Evolutionary conservation across 129 eudicot genomes (phyloP).

Genomic region (Tagetes erecta): DNA sequence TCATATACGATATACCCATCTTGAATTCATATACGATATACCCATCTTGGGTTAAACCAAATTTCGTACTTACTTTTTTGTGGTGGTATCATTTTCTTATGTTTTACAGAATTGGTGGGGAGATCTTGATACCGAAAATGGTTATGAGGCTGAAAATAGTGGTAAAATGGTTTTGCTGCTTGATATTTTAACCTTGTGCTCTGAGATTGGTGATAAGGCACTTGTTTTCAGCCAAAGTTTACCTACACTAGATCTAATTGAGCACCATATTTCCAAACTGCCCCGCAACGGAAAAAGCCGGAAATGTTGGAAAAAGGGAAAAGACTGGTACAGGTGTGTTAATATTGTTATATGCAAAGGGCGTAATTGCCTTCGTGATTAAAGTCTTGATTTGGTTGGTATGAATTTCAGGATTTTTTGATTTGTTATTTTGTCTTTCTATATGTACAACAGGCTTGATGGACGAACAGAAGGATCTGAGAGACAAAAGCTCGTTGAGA

Average conservation of each 20-base stretch:
- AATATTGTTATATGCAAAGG: conserved; percentile 8
- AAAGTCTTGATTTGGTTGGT: background rate
- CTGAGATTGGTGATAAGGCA: conserved; percentile 72
- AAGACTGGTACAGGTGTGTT: conserved; percentile 97
- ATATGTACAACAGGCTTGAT: conserved; percentile 64
- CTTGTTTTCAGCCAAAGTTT: conserved; percentile 94
- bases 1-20: background rate
- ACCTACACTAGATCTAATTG: conserved; percentile 83
- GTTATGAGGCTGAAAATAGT: conserved; percentile 73
- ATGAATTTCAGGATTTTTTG: background rate
- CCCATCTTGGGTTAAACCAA: background rate
- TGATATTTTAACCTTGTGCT: conserved; percentile 69
- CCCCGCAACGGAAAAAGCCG: conserved; percentile 60
- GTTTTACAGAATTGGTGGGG: conserved; percentile 88
- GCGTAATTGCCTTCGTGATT: background rate
- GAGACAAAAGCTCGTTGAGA: conserved; percentile 89
- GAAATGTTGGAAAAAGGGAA: conserved; percentile 82
- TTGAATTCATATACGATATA: background rate
- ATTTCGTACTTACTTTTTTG: background rate
- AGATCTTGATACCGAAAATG: conserved; percentile 61
- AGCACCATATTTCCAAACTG: conserved; percentile 69
- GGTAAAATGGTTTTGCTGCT: conserved; percentile 97
- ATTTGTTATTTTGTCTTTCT: conserved; percentile 7
- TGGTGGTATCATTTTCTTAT: background rate
- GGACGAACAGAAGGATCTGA: conserved; percentile 84